phyloP scores from a whole-genome alignment of 139 green algal genomes.

The Coelastrella sp. region DNA sequence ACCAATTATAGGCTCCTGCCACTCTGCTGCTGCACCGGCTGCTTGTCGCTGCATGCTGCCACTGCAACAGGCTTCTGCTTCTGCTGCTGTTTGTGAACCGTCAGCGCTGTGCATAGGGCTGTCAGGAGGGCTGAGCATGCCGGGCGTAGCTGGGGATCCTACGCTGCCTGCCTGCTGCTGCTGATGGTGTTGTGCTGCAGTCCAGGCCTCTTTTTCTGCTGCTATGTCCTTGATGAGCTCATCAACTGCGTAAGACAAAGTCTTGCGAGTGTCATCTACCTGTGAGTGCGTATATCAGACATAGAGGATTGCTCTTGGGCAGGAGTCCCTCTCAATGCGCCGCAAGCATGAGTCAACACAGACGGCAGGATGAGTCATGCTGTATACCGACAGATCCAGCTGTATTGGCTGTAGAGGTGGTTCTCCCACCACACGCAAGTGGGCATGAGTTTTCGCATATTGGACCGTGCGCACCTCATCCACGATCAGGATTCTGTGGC shows the following conservation, averaged over 20 bases:
- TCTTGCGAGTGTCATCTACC: conserved; percentile 38
- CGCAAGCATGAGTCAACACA: background rate
- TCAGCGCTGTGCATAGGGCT: conserved; percentile 2
- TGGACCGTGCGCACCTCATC: background rate
- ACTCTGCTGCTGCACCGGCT: conserved; percentile 18
- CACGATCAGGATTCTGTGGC: conserved; percentile 32
- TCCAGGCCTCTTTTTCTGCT: conserved; percentile 12
- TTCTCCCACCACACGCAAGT: background rate
- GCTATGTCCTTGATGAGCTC: conserved; percentile 28
- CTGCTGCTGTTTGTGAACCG: background rate
- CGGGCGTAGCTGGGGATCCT: background rate
- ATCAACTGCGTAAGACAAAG: conserved; percentile 31
- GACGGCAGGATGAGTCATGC: too few species aligned
- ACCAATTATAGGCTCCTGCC: conserved; percentile 19
- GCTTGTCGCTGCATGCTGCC: background rate
- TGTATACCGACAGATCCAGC: background rate
- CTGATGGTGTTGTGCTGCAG: background rate
- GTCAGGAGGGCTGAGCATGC: background rate
- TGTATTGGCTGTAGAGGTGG: background rate
- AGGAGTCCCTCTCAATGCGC: background rate
- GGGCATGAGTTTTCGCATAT: background rate
- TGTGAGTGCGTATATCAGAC: background rate
- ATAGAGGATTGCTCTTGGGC: background rate
- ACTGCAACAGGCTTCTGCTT: background rate
- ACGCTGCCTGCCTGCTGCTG: background rate